Evolutionary conservation across 306 rosid species (phyloP), one percentile per base, ranked within the genome.

Genomic region (Sesbania bispinosa): DNA sequence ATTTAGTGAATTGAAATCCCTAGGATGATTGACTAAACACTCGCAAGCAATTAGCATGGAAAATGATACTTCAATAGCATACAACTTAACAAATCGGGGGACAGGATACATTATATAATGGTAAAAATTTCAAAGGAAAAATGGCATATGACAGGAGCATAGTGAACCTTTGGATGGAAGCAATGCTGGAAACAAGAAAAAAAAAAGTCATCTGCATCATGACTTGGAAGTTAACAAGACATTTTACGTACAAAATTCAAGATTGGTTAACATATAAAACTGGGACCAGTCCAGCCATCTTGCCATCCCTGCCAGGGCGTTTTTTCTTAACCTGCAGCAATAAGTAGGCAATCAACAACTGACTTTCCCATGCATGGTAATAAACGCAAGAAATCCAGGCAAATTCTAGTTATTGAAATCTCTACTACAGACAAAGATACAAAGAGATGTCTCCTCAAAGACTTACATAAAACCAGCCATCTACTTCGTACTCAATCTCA

Each of bases 391-490:
- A 61, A 48, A 58, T 69, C 61, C 62, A 33, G 6, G 62, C 9
- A 73, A 47, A 29, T 46, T 52, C 24, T 67, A 60, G 36, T 29
- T 10, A 66, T 66, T 50, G 29, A 67, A 53, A 52, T 74, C 54
- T 50, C 51, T 15, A 38, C 54, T 60, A 65, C 64, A 33, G 71
- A 58, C 65, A 41, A n/a, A 54, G 42, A 43, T 60, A 35, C 26
- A 70, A 18, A 74, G 43, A 58, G 33, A 5, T 52, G 32, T 47
- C 39, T 50, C n/a, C 74, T 27, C 2, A 36, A 26, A 67, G 41
- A 89, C 99, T 89, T 84, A 94, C 99, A 64, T 88, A 94, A 78
- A 87, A 94, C 99, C 99, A 94, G 77, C 99, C 99, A 71, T 94
- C 99, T 59, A 94, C 97, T 91, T 94, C 99, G 0, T 91, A 81